Evolutionary conservation across 192 early-diverging fungal species (phyloP), one percentile per base, ranked within the genome.

Genomic region (Umbelopsis vinacea): DNA sequence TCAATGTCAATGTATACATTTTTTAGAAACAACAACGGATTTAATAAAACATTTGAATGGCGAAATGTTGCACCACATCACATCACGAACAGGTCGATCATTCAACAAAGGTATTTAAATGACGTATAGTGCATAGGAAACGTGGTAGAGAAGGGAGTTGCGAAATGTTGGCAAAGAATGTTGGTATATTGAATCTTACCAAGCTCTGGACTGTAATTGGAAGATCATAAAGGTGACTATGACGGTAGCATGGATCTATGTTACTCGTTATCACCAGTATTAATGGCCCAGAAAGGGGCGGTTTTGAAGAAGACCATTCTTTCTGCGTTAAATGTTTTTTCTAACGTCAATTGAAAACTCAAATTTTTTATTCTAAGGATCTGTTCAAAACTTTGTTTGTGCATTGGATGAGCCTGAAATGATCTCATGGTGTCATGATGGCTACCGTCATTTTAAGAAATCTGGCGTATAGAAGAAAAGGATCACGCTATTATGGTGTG

Each of bases 261-360:
- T 43, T 12, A 24, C 53, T 54, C 53, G 26, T 54, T 9, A 26
- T 24, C 9, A 26, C 6, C 22, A 7, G 23, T 22, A 43, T 1
- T 43, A 43, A 43, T 43, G 40, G 40, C 11, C 40, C 40, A 21
- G 48, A 50, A 50, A 50, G 48, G 48, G 48, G 48, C 7, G 17
- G 57, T 63, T 63, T 63, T 38, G 57, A 63, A 63, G 57, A 63
- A 63, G 33, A 63, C 57, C 57, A 63, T 63, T 63, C 33, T 63
- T 29, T 63, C 12, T 24, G 22, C 26, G 23, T 54, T 63, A 63
- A 63, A 63, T 37, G 57, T 63, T 63, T 57, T n/a, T 63, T 37
- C 17, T 37, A 22, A 37, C 17, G 24, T 63, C 29, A 3, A 38
- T 63, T 63, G 26, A 9, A 63, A 63, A 63, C 57, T 63, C 57